Base-by-base conservation (phyloP, 2,329 filamentous ascomycete species). In the Monilinia laxa region DNA sequence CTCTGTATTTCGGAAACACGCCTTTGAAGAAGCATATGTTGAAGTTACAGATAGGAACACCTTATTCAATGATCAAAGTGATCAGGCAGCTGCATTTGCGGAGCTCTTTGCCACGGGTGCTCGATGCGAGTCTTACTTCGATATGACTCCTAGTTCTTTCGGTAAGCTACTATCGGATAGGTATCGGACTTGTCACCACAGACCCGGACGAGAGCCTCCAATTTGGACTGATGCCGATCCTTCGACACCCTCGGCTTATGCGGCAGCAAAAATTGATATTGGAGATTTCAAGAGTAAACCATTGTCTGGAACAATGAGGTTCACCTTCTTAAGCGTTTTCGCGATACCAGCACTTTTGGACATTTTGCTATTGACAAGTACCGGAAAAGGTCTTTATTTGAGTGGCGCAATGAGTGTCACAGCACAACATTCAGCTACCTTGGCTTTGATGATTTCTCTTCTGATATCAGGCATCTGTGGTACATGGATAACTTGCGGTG, bases 81-180 rank as follows among this genome's bases (percentile, higher is more conserved):
- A 89, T 66, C 86, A 88, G 74, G 86, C 85, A 16, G 86, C 85
- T 42, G 84, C 84, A 10, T 88, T 88, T 71, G 83, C 86, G 0
- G 86, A 88, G 72, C 81, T 86, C 0, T 88, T 87, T 76, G 85
- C 85, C 0, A 78, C 87, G 1, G 86, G 86, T 0, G 87, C 86
- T 4, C 83, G 85, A 64, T 89, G 86, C 72, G 85, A 88, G 67
- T 80, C 82, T 0, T 88, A 87, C 72, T 87, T 88, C 67, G 85
- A 86, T 67, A 81, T 88, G 58, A 74, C 78, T 1, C 82, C 83
- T 1, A 80, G 79, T 31, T 77, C 77, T 4, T 76, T 85, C 35
- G 83, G 83, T 55, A 80, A 79, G 63, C 57, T 73, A 11, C 57
- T 73, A 14, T 69, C 63, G 7, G 69, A 82, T 80, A 12, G 81